phyloP scores from a whole-genome alignment of 148 eudicot genomes.

The Cornus kousa region DNA sequence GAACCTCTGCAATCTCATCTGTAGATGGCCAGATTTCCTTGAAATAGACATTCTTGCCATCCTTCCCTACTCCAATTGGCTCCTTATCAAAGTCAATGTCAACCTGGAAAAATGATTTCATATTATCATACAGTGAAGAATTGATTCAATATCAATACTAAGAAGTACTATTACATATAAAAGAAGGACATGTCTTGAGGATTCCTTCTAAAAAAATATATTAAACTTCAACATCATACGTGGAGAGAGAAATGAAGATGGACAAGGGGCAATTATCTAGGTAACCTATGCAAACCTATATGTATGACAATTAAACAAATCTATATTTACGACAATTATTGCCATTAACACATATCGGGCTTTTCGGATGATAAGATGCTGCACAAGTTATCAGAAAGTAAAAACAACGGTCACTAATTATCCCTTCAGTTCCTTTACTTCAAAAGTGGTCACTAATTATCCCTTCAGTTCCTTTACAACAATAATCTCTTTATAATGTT shows the following conservation, averaged over 20 bases:
- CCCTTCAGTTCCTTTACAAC: no score
- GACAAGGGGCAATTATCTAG: background rate
- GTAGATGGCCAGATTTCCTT: conserved; percentile 53
- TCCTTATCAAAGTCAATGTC: conserved; percentile 54
- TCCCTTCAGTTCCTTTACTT: no score
- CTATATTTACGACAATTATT: no score
- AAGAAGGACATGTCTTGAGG: background rate
- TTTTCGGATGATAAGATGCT: background rate
- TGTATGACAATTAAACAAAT: no score
- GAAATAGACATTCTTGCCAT: conserved; percentile 43
- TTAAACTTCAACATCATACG: background rate
- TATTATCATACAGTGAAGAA: background rate
- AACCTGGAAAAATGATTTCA: conserved; percentile 31
- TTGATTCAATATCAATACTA: background rate
- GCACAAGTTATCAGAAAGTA: background rate
- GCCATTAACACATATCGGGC: background rate
- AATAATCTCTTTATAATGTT: no score
- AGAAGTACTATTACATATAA: background rate
- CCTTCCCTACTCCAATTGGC: conserved; percentile 56
- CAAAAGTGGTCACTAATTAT: no score
- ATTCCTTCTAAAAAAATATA: background rate
- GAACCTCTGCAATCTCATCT: conserved; percentile 44
- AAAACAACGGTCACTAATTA: no score
- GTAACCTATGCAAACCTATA: background rate
- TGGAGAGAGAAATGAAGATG: no score